phyloP scores from a whole-genome alignment of 345 rosid species.

The Iberis pinnata region DNA sequence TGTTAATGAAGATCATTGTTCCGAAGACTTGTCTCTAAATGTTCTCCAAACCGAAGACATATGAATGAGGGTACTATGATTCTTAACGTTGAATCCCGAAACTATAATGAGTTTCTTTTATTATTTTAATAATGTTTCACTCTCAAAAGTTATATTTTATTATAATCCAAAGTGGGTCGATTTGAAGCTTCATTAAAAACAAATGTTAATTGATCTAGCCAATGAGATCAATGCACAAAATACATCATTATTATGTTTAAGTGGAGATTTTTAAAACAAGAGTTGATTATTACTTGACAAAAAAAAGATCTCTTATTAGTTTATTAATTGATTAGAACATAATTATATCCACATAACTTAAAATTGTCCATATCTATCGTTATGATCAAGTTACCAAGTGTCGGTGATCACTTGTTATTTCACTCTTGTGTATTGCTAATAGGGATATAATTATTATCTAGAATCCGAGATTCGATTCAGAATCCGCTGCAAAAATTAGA shows the following conservation, averaged over 20 bases:
- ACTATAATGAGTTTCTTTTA: slow-evolving; percentile 21
- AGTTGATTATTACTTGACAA: not conserved
- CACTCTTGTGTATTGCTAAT: too few relatives aligned
- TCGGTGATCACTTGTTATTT: slow-evolving; percentile 21
- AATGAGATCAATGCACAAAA: slow-evolving; percentile 20
- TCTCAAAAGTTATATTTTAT: slow-evolving; percentile 24
- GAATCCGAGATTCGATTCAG: too few relatives aligned
- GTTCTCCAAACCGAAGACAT: slow-evolving; percentile 31
- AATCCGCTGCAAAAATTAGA: too few relatives aligned
- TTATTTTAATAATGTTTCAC: slow-evolving; percentile 8
- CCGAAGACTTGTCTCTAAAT: slow-evolving; percentile 30
- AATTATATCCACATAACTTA: slow-evolving; percentile 20
- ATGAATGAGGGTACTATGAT: slow-evolving; percentile 31
- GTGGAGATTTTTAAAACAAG: slow-evolving; percentile 22
- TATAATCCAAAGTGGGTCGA: slow-evolving; percentile 26
- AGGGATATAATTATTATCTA: too few relatives aligned
- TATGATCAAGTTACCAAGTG: slow-evolving; percentile 24
- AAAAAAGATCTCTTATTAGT: slow-evolving; percentile 9
- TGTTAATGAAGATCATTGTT: slow-evolving; percentile 24
- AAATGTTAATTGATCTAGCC: slow-evolving; percentile 15
- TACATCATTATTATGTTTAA: slow-evolving; percentile 3
- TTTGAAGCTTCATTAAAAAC: slow-evolving; percentile 26
- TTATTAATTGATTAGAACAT: slow-evolving; percentile 20
- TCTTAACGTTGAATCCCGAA: slow-evolving; percentile 29
- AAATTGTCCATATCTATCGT: slow-evolving; percentile 17